Base-by-base conservation (phyloP, 768 basidiomycete species). In the Termitomyces sp. region DNA sequence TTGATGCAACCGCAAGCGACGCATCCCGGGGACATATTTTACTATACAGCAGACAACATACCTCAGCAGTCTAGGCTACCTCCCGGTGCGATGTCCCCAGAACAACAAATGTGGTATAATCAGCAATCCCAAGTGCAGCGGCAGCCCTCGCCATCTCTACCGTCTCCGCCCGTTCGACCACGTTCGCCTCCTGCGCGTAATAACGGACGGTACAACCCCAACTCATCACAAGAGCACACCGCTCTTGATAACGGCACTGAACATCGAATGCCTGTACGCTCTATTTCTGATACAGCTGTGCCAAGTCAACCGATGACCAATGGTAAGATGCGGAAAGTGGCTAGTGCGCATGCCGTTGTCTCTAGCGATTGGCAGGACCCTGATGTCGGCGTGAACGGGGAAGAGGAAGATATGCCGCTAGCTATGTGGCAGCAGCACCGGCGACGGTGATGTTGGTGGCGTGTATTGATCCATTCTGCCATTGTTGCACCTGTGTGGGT, bases 351-450 rank as follows among this genome's bases (percentile, higher is more conserved):
- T 70, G 88, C 87, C 17, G 77, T 82, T 10, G 63, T 75, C 20
- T 70, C 79, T 34, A 75, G 77, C 55, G 78, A 81, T 56, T 71
- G 73, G n/a, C 68, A 65, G 42, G 69, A 67, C 53, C 37, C 52
- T 15, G 68, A 66, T 51, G 74, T 69, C 12, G 56, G 38, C 1
- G 34, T 36, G 20, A 74, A 66, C 46, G 76, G 76, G 32, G 89
- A 91, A 68, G 91, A 92, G 68, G 91, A 93, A 69, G 91, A 93
- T 69, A 76, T 91, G 43, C 91, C 91, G 20, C 77, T 94, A 52
- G 90, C 92, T 20, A 72, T 91, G 59, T 92, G 86, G 80, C 89
- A 92, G 72, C 89, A 88, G 68, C 89, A 87, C 69, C 86, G 83
- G 66, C 79, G 86, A 68, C 79, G 80, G 70, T 85, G 73, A 79